phyloP scores from a whole-genome alignment of 169 alveolate species.

The Babesia gibsoni region DNA sequence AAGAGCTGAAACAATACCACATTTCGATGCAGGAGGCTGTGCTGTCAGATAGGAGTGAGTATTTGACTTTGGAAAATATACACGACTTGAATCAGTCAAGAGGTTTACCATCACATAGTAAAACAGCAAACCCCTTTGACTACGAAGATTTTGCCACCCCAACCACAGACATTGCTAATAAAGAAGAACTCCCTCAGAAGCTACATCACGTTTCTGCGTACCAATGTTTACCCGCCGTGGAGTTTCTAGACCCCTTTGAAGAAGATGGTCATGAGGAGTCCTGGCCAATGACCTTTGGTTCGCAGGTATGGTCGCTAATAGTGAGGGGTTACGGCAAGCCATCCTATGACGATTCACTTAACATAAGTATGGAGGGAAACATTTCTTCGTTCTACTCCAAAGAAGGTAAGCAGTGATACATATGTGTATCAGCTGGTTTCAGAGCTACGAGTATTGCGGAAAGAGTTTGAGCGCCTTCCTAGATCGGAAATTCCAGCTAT shows the following conservation, averaged over 20 bases:
- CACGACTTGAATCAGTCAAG: too few species aligned
- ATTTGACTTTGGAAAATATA: too few species aligned
- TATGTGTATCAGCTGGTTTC: background rate
- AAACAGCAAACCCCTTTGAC: too few species aligned
- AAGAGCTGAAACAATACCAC: too few species aligned
- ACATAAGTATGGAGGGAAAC: background rate
- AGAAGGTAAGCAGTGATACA: slow-evolving; percentile 9
- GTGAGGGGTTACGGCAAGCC: background rate
- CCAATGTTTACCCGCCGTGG: background rate
- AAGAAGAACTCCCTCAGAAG: background rate
- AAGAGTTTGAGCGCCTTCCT: background rate
- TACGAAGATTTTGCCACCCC: background rate
- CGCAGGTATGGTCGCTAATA: slow-evolving; percentile 4
- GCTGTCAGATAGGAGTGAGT: too few species aligned
- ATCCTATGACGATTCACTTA: background rate
- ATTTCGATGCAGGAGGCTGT: too few species aligned
- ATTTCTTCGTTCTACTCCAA: slow-evolving; percentile 25
- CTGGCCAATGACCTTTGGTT: slow-evolving; percentile 18
- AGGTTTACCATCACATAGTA: too few species aligned
- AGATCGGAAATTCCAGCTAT: slow-evolving; percentile 3
- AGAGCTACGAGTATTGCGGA: slow-evolving; percentile 28
- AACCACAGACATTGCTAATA: background rate
- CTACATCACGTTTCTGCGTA: slow-evolving; percentile 17
- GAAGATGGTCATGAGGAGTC: background rate
- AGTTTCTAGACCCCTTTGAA: slow-evolving; percentile 16